These are phyloP conservation scores for Rusavskia elegans DNA, from an alignment of 495 filamentous ascomycete species.

Conservation along the genomic window DNA sequence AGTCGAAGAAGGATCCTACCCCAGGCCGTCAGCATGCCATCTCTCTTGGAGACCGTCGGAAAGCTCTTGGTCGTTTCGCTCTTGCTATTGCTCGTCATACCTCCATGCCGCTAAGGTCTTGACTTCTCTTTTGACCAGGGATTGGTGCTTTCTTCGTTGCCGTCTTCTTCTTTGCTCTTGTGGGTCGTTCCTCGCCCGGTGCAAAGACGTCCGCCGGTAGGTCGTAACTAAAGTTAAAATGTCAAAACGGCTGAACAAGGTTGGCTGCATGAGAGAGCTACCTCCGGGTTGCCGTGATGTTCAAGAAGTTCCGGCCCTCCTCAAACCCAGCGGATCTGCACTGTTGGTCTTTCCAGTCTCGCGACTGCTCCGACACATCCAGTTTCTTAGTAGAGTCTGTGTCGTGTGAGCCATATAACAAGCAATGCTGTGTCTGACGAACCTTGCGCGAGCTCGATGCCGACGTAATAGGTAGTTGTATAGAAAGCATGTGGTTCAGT, in stretches of 20 bases:
- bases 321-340: slow-evolving; percentile 50
- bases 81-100: slow-evolving; percentile 3
- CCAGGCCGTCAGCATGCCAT: not conserved
- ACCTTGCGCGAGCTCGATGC: slow-evolving; percentile 56
- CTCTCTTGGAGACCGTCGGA: not conserved
- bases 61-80: not conserved
- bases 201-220: slow-evolving; percentile 83
- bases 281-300: slow-evolving; percentile 64
- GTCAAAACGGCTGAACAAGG: slow-evolving; percentile 2
- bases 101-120: slow-evolving; percentile 7
- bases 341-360: slow-evolving; percentile 58
- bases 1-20: not conserved
- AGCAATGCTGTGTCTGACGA: slow-evolving; percentile 25
- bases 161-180: slow-evolving; percentile 46
- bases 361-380: slow-evolving; percentile 55
- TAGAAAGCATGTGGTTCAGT: slow-evolving; percentile 39
- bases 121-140: slow-evolving; percentile 6
- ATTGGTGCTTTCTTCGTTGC: slow-evolving; percentile 23
- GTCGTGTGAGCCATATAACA: slow-evolving; percentile 10
- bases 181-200: slow-evolving; percentile 57
- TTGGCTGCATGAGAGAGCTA: slow-evolving; percentile 22
- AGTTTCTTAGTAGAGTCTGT: slow-evolving; percentile 35
- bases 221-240: slow-evolving; percentile 43
- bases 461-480: slow-evolving; percentile 80
- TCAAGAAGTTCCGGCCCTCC: slow-evolving; percentile 44